A percentile compares a stretch with the other conserved stretches of the same genome.
These are phyloP conservation scores for Arabidopsis hybrid DNA, from an alignment of 441 rosid species.

Conservation along the genomic window DNA sequence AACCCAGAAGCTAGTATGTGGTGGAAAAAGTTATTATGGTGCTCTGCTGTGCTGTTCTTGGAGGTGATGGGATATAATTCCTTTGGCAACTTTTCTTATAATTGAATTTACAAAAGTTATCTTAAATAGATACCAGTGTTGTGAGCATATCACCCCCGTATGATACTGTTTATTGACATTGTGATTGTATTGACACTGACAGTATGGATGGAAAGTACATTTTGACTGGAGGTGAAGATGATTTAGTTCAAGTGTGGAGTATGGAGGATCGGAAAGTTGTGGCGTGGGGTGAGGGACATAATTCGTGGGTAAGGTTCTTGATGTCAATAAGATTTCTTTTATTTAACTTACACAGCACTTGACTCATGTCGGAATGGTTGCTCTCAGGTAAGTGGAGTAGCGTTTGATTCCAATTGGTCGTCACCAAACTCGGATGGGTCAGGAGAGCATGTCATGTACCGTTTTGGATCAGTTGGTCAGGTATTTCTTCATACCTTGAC, in stretches of 20 bases:
- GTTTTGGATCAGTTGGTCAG: constrained; percentile 99
- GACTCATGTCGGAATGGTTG: constrained; percentile 41
- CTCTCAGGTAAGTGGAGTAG: constrained; percentile 98
- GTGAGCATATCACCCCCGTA: constrained; percentile 4
- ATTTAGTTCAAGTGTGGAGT: constrained; percentile 99
- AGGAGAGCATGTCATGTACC: constrained; percentile 85
- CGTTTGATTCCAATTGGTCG: constrained; percentile 97
- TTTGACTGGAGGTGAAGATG: constrained; percentile 99
- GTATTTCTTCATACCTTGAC: constrained; percentile 48
- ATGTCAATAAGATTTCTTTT: not conserved
- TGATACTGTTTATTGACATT: constrained; percentile 20
- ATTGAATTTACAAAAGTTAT: not conserved
- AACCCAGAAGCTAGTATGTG: constrained; percentile 87
- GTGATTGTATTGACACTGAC: constrained; percentile 55
- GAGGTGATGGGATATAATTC: constrained; percentile 61
- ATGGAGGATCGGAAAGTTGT: constrained; percentile 98
- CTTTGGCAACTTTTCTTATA: not conserved
- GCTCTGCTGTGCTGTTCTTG: constrained; percentile 94
- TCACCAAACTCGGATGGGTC: constrained; percentile 88
- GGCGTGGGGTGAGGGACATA: constrained; percentile 99
- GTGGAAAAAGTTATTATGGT: constrained; percentile 97
- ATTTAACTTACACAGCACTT: not conserved
- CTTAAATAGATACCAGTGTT: not conserved
- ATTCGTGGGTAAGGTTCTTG: constrained; percentile 86
- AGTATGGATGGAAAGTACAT: constrained; percentile 97